Evolutionary conservation across 305 asterid genomes (phyloP).

Genomic region (Ilex paraguariensis): DNA sequence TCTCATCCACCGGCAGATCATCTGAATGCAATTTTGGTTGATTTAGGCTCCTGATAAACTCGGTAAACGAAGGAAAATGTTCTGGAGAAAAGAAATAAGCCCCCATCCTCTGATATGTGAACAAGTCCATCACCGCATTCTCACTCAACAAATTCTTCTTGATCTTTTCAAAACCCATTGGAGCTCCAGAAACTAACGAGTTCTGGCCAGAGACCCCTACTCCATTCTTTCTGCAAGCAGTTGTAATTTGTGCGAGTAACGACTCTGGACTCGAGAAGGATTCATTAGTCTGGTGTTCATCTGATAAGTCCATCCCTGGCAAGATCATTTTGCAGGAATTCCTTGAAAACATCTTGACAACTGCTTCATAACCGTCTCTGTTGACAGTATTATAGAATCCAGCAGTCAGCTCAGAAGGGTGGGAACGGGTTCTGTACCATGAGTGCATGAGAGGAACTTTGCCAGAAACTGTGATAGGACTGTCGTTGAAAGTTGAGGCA

Average conservation of each 20-base stretch:
- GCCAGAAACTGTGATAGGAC: constrained; percentile 43
- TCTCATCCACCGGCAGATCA: constrained; percentile 35
- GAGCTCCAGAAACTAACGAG: constrained; percentile 27
- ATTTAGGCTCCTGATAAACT: constrained; percentile 40
- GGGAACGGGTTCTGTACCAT: constrained; percentile 57
- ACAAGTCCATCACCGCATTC: constrained; percentile 36
- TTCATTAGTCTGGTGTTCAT: constrained; percentile 32
- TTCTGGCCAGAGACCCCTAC: constrained; percentile 51
- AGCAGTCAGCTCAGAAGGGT: constrained; percentile 67
- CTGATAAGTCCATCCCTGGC: constrained; percentile 67
- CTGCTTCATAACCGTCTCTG: constrained; percentile 58
- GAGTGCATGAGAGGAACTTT: constrained; percentile 49
- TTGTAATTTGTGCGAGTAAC: constrained; percentile 37
- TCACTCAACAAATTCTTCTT: constrained; percentile 37
- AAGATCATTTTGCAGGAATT: constrained; percentile 48
- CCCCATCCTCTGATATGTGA: constrained; percentile 87
- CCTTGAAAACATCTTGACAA: constrained; percentile 41
- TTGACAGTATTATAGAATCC: constrained; percentile 63
- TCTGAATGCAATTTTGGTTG: constrained; percentile 33
- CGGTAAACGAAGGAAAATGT: constrained; percentile 56
- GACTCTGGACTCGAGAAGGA: constrained; percentile 52
- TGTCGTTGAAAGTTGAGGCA: constrained; percentile 45
- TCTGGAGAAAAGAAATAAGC: constrained; percentile 81
- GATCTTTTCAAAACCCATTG: constrained; percentile 46
- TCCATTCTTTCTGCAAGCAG: constrained; percentile 40